phyloP scores from a whole-genome alignment of 148 eudicot species.

The Nepenthes gracilis region DNA sequence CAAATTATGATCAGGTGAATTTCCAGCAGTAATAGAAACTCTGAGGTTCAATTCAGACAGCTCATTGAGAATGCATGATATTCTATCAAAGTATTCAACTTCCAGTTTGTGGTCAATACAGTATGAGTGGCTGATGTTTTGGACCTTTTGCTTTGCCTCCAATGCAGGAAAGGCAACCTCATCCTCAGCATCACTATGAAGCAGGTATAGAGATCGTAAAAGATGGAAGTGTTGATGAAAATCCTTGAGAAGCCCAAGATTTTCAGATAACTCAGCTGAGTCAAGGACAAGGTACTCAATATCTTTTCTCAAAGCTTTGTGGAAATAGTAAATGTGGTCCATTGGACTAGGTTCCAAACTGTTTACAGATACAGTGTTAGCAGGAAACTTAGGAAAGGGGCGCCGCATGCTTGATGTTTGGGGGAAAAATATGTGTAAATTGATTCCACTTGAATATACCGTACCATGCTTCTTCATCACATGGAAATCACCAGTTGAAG shows the following conservation, averaged over 20 bases:
- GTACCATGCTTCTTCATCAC: no score
- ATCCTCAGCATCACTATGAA: conserved; percentile 87
- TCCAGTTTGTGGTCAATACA: conserved; percentile 76
- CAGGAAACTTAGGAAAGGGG: no score
- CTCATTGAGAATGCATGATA: conserved; percentile 46
- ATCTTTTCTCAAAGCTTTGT: conserved; percentile 82
- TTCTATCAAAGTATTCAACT: conserved; percentile 38
- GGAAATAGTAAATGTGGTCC: conserved; percentile 68
- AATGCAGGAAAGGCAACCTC: conserved; percentile 83
- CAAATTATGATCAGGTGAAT: background rate
- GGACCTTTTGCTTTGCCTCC: conserved; percentile 53
- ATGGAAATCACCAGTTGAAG: no score
- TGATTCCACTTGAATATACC: no score
- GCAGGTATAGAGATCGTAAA: conserved; percentile 37
- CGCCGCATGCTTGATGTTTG: no score
- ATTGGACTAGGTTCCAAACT: conserved; percentile 55
- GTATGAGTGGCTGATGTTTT: conserved; percentile 66
- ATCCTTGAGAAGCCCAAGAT: conserved; percentile 32
- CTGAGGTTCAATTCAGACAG: conserved; percentile 21
- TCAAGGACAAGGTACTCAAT: conserved; percentile 49
- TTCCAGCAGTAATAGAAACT: conserved; percentile 12
- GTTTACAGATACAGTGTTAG: no score
- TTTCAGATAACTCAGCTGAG: conserved; percentile 46
- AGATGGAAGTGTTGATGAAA: conserved; percentile 44
- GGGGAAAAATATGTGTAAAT: no score